Conservation (phyloP, 2,329 filamentous ascomycete species). For the Lecanoromycetidae sp. region DNA sequence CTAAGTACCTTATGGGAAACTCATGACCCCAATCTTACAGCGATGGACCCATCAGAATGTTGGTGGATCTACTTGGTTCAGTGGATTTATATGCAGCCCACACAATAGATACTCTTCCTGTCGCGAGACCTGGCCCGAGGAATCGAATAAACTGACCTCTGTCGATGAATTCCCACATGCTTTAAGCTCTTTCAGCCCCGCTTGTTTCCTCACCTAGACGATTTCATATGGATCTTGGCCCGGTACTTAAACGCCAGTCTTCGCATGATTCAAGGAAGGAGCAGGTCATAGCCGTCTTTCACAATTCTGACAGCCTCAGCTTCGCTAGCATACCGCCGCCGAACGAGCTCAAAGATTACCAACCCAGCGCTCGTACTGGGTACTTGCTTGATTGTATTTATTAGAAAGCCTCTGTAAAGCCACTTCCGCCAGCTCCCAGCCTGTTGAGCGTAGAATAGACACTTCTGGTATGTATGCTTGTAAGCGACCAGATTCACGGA, state of each 20-base stretch:
- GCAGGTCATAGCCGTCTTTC: slow-evolving; percentile 50
- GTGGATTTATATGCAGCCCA: too few relatives aligned
- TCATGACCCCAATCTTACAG: too few relatives aligned
- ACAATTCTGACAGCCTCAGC: slow-evolving; percentile 43
- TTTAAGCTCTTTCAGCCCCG: neutral
- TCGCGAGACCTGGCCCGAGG: too few relatives aligned
- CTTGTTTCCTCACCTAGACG: neutral
- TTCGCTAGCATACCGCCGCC: slow-evolving; percentile 46
- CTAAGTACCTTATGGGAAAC: too few relatives aligned
- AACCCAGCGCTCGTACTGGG: slow-evolving; percentile 53
- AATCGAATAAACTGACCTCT: too few relatives aligned
- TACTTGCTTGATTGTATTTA: slow-evolving; percentile 45
- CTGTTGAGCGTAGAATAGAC: slow-evolving; percentile 37
- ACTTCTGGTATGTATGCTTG: slow-evolving; percentile 46
- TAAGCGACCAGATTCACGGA: too few relatives aligned
- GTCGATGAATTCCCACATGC: too few relatives aligned
- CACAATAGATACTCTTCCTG: too few relatives aligned
- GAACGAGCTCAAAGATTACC: slow-evolving; percentile 52
- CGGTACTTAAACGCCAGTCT: too few relatives aligned
- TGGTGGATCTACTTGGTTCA: too few relatives aligned
- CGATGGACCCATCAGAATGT: too few relatives aligned
- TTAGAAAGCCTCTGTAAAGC: slow-evolving; percentile 46
- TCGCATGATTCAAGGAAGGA: slow-evolving; percentile 35
- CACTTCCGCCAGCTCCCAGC: slow-evolving; percentile 44
- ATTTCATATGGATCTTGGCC: too few relatives aligned